phyloP scores from a whole-genome alignment of 345 rosid genomes.

The Lumnitzera littorea region DNA sequence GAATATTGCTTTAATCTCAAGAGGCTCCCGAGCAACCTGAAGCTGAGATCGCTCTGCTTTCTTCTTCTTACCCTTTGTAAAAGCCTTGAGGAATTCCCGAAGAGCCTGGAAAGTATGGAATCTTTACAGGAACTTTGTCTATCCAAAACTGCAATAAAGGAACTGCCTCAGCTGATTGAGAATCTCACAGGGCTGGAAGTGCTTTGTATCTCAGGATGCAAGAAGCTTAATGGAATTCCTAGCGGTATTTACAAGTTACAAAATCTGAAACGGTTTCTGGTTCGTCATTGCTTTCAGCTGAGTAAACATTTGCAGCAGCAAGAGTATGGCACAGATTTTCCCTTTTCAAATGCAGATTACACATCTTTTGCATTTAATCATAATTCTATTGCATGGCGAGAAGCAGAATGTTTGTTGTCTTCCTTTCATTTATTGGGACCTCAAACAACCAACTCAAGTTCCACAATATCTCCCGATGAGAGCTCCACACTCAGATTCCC shows the following conservation, averaged over 20 bases:
- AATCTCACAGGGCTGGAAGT: slow-evolving; percentile 10
- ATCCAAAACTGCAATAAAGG: slow-evolving; percentile 18
- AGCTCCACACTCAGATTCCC: slow-evolving; percentile 4
- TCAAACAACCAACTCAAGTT: slow-evolving; percentile 7
- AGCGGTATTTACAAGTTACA: slow-evolving; percentile 8
- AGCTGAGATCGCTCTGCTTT: slow-evolving; percentile 15
- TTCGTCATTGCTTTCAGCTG: slow-evolving; percentile 16
- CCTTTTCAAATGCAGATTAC: no score
- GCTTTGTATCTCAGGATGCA: slow-evolving; percentile 15
- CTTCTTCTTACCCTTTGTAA: slow-evolving; percentile 18
- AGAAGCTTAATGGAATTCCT: slow-evolving; percentile 18
- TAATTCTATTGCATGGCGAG: not conserved
- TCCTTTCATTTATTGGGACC: no score
- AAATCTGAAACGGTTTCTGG: slow-evolving; percentile 13
- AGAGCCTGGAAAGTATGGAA: slow-evolving; percentile 14
- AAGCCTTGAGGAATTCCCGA: slow-evolving; percentile 21
- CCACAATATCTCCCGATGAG: not conserved
- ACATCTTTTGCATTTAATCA: no score
- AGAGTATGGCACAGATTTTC: no score
- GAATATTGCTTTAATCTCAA: slow-evolving; percentile 19
- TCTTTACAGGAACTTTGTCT: slow-evolving; percentile 13
- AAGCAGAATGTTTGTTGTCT: slow-evolving; percentile 10
- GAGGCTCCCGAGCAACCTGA: slow-evolving; percentile 19
- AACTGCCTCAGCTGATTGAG: slow-evolving; percentile 16
- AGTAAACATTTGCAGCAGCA: slow-evolving; percentile 6